Percentiles rank a stretch among this genome's conserved stretches.
Evolutionary conservation across 108 stramenopile species (phyloP).

Genomic region (Nannochloropsis salina): DNA sequence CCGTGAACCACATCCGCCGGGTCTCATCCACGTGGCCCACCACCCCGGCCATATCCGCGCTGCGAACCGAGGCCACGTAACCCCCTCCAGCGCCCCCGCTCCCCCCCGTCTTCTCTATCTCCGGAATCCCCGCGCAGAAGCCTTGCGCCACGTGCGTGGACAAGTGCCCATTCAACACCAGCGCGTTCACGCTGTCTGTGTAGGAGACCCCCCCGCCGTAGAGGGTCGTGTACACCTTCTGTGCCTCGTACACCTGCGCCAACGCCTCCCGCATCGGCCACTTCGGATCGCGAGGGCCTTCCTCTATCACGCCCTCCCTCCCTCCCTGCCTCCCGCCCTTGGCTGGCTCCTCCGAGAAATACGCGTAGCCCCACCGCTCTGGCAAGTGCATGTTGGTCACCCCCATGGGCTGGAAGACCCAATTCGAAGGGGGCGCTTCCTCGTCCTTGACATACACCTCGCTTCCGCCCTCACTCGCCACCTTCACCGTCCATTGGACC

Average conservation of each 20-base stretch:
- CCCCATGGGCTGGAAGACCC: neutral
- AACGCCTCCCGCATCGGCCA: neutral
- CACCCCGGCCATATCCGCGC: neutral
- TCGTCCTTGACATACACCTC: slow-evolving; percentile 10
- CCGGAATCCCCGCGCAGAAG: neutral
- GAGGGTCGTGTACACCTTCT: neutral
- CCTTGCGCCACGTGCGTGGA: neutral
- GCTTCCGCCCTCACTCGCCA: neutral
- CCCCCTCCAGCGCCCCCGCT: neutral
- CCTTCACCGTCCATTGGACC: slow-evolving; percentile 28
- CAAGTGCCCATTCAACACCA: slow-evolving; percentile 15
- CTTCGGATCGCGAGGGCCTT: neutral
- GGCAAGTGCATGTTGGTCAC: slow-evolving; percentile 29
- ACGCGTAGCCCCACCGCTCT: slow-evolving; percentile 30
- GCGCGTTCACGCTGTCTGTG: neutral
- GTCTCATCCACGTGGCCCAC: neutral
- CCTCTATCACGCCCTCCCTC: neutral
- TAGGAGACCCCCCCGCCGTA: neutral
- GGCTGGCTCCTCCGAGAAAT: neutral
- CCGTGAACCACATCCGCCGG: neutral
- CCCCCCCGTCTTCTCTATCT: neutral
- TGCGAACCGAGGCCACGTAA: neutral
- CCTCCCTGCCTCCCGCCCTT: neutral
- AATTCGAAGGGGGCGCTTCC: slow-evolving; percentile 14
- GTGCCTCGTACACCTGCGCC: neutral